Evolutionary conservation across 2,329 filamentous ascomycete species (phyloP).

Genomic region (Stachybotrys elegans): DNA sequence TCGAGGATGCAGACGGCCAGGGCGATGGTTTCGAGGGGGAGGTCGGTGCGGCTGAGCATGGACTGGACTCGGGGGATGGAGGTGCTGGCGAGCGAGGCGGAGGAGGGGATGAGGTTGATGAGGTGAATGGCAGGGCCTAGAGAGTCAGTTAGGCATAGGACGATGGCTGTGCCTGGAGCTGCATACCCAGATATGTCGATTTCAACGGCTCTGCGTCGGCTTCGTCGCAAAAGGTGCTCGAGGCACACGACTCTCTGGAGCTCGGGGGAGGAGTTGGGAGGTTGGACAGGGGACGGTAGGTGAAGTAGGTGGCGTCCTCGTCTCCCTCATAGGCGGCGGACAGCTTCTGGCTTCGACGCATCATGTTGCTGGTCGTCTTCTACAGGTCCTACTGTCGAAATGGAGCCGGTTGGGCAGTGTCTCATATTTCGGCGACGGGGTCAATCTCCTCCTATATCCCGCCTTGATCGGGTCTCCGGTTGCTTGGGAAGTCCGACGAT

Average conservation of each 20-base stretch:
- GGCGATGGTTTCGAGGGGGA: constrained; percentile 58
- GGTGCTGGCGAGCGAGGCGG: constrained; percentile 53
- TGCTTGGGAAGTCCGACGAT: no score
- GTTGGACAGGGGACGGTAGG: constrained; percentile 63
- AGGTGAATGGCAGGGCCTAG: constrained; percentile 61
- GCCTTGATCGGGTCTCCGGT: no score
- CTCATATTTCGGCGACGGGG: not conserved
- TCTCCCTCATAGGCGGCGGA: constrained; percentile 20
- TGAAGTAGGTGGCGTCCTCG: constrained; percentile 52
- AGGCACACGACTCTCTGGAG: constrained; percentile 35
- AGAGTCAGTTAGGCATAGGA: constrained; percentile 5
- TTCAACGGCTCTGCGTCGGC: constrained; percentile 40
- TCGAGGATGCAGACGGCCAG: constrained; percentile 64
- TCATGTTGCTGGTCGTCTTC: not conserved
- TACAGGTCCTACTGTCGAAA: not conserved
- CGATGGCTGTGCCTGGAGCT: constrained; percentile 4
- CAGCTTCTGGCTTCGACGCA: constrained; percentile 9
- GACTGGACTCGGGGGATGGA: constrained; percentile 56
- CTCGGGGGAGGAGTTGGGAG: constrained; percentile 62
- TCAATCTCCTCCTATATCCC: no score
- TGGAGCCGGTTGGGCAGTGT: not conserved
- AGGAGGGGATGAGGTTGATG: constrained; percentile 60
- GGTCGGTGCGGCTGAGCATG: constrained; percentile 51
- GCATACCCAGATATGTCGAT: constrained; percentile 30
- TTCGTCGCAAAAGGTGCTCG: constrained; percentile 38